Conservation (phyloP, 2,329 filamentous ascomycete genomes). For the Leptographium flavum region DNA sequence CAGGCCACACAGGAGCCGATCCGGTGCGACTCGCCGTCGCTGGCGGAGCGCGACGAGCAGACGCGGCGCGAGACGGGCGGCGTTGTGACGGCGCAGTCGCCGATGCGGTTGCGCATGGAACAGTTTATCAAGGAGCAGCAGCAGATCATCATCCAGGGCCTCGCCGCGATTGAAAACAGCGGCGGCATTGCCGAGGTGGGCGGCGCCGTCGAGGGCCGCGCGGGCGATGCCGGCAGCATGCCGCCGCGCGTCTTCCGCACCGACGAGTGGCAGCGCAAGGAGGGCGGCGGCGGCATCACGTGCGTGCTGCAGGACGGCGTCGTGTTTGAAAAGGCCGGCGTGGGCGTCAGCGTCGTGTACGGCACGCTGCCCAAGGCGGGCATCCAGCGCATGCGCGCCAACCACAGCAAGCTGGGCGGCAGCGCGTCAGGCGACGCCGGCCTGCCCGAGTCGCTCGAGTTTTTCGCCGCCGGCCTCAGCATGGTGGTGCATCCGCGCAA, state of each 20-base stretch:
- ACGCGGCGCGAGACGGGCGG: conserved; percentile 59
- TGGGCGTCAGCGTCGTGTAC: conserved; percentile 91
- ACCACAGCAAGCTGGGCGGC: conserved; percentile 74
- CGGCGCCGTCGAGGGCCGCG: conserved; percentile 6
- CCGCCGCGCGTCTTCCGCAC: conserved; percentile 43
- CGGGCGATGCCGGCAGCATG: conserved; percentile 52
- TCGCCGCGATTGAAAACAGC: conserved; percentile 48
- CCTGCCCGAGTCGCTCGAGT: conserved; percentile 65
- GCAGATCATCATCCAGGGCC: conserved; percentile 66
- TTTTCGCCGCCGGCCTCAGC: conserved; percentile 89
- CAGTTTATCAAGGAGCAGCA: conserved; percentile 90
- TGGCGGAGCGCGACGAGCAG: conserved; percentile 74
- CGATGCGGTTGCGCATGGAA: conserved; percentile 97
- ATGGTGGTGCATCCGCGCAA: conserved; percentile 89
- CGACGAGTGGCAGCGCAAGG: conserved; percentile 76
- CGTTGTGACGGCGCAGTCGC: conserved; percentile 58
- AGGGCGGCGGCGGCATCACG: conserved; percentile 85
- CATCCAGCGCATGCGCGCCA: conserved; percentile 83
- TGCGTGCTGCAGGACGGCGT: conserved; percentile 93
- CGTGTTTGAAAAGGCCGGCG: conserved; percentile 94
- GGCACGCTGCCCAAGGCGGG: conserved; percentile 75
- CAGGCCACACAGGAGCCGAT: conserved; percentile 28
- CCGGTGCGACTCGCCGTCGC: conserved; percentile 48
- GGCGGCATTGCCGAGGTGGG: conserved; percentile 7
- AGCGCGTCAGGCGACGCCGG: conserved; percentile 26